Percentiles rank a stretch among this genome's conserved stretches.
These are phyloP conservation scores for Striga asiatica DNA, from an alignment of 257 asterid species.

Conservation along the genomic window DNA sequence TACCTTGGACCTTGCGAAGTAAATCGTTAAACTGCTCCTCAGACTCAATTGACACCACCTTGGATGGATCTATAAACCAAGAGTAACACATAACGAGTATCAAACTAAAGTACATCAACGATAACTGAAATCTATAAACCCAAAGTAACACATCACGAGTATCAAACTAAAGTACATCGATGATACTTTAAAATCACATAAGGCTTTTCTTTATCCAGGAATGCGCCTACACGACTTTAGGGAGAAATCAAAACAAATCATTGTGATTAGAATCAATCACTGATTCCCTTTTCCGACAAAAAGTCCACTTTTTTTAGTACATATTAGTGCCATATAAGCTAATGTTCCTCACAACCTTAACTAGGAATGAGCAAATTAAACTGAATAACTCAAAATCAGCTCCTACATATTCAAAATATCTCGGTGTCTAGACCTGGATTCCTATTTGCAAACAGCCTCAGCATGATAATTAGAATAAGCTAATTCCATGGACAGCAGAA, in stretches of 20 bases:
- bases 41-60: constrained; percentile 61
- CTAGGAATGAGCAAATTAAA: not conserved
- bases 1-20: constrained; percentile 73
- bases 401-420: not conserved
- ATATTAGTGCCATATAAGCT: too few species aligned
- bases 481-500: not conserved
- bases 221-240: too few species aligned
- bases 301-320: not conserved
- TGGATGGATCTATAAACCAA: constrained; percentile 47
- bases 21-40: constrained; percentile 68
- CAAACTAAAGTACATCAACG: too few species aligned
- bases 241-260: too few species aligned
- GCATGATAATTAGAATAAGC: not conserved
- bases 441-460: not conserved
- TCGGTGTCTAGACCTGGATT: too few species aligned
- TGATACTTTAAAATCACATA: too few species aligned
- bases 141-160: too few species aligned
- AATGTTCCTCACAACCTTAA: too few species aligned
- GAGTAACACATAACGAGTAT: constrained; percentile 4
- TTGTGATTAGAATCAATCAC: too few species aligned
- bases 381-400: not conserved
- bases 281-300: not conserved
- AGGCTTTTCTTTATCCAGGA: too few species aligned
- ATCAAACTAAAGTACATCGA: too few species aligned
- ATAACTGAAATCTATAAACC: too few species aligned